Conservation (phyloP, 2,329 filamentous ascomycete species). For the Periconia macrospinosa region DNA sequence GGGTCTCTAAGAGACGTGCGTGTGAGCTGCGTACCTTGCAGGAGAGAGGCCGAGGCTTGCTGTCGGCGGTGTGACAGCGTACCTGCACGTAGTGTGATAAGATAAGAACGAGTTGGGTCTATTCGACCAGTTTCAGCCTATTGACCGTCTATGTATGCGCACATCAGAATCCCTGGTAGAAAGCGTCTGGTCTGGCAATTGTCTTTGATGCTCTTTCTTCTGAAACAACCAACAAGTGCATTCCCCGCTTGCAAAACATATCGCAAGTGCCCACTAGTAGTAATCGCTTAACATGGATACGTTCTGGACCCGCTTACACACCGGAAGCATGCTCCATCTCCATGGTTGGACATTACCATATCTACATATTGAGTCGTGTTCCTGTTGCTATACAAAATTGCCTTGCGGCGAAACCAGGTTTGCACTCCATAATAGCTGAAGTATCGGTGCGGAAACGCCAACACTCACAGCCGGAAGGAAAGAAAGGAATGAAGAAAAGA, state of each 20-base stretch:
- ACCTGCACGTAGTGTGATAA: slow-evolving; percentile 6
- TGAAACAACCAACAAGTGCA: neutral
- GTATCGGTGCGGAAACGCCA: neutral
- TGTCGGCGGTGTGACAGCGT: slow-evolving; percentile 9
- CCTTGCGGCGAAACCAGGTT: neutral
- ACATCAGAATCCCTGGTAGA: no score
- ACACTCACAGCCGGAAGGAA: neutral
- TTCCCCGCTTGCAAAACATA: no score
- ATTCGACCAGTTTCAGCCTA: neutral
- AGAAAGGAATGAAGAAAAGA: neutral
- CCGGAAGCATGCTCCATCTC: no score
- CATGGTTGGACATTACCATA: neutral
- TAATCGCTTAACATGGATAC: no score
- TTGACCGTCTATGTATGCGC: neutral
- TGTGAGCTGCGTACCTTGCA: slow-evolving; percentile 7
- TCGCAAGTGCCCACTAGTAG: no score
- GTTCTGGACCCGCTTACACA: no score
- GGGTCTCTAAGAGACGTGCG: neutral
- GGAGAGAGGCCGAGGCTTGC: neutral
- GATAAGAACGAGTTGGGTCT: slow-evolving; percentile 1
- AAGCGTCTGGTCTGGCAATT: neutral
- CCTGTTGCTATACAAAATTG: neutral
- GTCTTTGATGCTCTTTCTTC: neutral
- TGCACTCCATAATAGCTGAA: neutral
- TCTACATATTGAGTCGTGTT: neutral